A percentile compares a stretch with the other conserved stretches of the same genome.
phyloP scores from a whole-genome alignment of 495 filamentous ascomycete species.

The Hyaloscypha hepaticicola region DNA sequence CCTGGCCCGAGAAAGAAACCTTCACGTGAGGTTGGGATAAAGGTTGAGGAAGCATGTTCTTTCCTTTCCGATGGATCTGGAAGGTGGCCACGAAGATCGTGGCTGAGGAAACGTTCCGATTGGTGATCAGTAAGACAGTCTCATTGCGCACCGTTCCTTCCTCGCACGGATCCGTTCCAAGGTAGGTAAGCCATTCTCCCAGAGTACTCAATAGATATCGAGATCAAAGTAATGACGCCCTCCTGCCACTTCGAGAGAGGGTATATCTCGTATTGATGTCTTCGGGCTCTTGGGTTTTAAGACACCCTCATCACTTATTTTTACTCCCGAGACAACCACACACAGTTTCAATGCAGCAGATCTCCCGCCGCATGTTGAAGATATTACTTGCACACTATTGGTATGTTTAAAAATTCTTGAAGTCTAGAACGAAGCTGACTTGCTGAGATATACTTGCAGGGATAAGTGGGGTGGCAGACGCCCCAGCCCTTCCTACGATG shows the following conservation, averaged over 20 bases:
- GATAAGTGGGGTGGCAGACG: not conserved
- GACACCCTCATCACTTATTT: not conserved
- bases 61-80: too few species aligned
- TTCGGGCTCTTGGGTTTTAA: not conserved
- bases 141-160: not conserved
- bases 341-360: not conserved
- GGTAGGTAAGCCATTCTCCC: not conserved
- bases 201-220: not conserved
- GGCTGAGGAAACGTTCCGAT: not conserved
- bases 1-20: not conserved
- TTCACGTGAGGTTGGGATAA: not conserved
- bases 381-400: not conserved
- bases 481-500: not conserved
- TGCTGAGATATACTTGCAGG: not conserved
- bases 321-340: not conserved
- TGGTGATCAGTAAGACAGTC: not conserved
- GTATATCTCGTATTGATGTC: not conserved
- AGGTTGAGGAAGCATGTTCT: not conserved
- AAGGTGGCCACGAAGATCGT: not conserved
- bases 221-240: not conserved
- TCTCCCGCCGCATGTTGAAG: not conserved
- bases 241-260: not conserved
- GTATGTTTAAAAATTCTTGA: not conserved
- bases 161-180: not conserved
- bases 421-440: not conserved